Conservation (phyloP, 106 monocot species). For the Narthecium ossifragum region DNA sequence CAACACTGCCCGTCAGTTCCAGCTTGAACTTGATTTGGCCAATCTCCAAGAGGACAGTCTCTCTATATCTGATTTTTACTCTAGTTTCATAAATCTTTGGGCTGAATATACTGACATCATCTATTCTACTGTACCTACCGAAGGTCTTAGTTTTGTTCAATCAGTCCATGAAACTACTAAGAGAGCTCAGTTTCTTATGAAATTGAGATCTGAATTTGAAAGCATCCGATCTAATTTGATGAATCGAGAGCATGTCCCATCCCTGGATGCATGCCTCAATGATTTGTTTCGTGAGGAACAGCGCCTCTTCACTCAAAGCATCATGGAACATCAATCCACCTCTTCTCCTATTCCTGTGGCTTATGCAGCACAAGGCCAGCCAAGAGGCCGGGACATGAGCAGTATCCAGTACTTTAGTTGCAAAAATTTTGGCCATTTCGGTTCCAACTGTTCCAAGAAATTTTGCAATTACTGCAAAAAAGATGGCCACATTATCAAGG, state of each 20-base stretch:
- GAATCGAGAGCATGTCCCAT: background rate
- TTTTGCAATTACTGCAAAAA: conserved; percentile 16
- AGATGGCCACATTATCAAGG: conserved; percentile 7
- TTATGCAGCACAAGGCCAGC: conserved; percentile 5
- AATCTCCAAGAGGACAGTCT: background rate
- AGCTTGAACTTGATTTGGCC: background rate
- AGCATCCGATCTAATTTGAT: conserved; percentile 2
- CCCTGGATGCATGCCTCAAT: conserved; percentile 3
- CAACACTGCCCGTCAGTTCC: conserved; percentile 2
- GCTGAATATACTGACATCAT: conserved; percentile 1
- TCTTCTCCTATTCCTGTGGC: background rate
- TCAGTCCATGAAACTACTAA: conserved; percentile 2
- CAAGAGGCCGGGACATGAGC: background rate
- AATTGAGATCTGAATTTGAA: conserved; percentile 8
- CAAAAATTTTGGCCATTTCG: conserved; percentile 10
- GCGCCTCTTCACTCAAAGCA: background rate
- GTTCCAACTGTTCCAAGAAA: conserved; percentile 2
- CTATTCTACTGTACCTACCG: background rate
- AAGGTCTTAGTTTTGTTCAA: background rate
- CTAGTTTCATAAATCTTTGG: conserved; percentile 5
- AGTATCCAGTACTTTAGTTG: conserved; percentile 6
- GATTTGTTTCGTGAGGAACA: conserved; percentile 1
- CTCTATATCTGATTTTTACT: conserved; percentile 3
- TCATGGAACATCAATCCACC: conserved; percentile 1
- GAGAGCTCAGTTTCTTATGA: conserved; percentile 11